phyloP scores from a whole-genome alignment of 768 basidiomycete genomes.

The Lactifluus echinatus region DNA sequence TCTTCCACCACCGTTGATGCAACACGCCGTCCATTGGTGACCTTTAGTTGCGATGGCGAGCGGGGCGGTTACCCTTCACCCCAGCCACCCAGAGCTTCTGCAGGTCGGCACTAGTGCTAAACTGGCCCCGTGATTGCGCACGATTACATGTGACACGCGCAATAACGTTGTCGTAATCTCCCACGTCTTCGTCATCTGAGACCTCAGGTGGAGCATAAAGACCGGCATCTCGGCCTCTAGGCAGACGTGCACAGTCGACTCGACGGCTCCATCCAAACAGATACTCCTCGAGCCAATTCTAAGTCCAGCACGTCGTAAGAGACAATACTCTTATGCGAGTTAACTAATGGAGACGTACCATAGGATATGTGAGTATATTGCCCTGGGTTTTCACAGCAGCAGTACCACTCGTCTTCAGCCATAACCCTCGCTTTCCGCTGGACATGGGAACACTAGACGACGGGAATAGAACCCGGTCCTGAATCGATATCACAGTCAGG shows the following conservation, averaged over 20 bases:
- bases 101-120: constrained; percentile 74
- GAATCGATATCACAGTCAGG: constrained; percentile 1
- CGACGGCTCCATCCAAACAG: constrained; percentile 86
- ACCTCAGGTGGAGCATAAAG: constrained; percentile 62
- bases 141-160: constrained; percentile 29
- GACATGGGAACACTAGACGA: constrained; percentile 77
- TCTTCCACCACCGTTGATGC: constrained; percentile 39
- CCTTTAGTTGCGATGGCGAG: constrained; percentile 9
- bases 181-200: constrained; percentile 80
- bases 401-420: constrained; percentile 65
- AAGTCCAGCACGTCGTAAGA: constrained; percentile 10
- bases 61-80: constrained; percentile 23
- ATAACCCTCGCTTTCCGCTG: constrained; percentile 57
- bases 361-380: constrained; percentile 78
- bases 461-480: constrained; percentile 61
- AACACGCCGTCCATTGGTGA: constrained; percentile 33
- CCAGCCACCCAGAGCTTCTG: constrained; percentile 45
- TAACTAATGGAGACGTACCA: constrained; percentile 39
- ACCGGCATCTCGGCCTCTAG: constrained; percentile 49
- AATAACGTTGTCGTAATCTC: constrained; percentile 87
- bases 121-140: constrained; percentile 48
- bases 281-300: constrained; percentile 85
- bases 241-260: constrained; percentile 54
- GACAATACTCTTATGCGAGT: background rate
- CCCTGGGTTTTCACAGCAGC: constrained; percentile 76